phyloP scores from a whole-genome alignment of 1,139 yeast species.

The Blastobotrys aristatus region DNA sequence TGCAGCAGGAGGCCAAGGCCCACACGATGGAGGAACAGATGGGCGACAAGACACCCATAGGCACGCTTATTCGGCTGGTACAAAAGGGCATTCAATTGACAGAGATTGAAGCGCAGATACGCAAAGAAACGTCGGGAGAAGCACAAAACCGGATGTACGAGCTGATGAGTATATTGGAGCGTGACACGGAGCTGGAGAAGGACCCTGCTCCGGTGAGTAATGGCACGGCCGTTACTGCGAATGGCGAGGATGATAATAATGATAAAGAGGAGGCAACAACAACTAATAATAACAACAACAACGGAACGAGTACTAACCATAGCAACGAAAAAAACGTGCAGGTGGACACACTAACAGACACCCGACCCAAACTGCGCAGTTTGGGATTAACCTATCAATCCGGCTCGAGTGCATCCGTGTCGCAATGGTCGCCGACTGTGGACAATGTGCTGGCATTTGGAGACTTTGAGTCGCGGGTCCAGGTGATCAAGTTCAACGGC shows the following conservation, averaged over 20 bases:
- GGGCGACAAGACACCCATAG: slow-evolving; percentile 53
- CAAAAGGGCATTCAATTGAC: slow-evolving; percentile 80
- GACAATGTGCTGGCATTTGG: slow-evolving; percentile 23
- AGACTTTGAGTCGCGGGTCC: slow-evolving; percentile 13
- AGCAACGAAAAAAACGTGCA: slow-evolving; percentile 2
- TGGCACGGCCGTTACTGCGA: not conserved
- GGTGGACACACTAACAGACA: slow-evolving; percentile 1
- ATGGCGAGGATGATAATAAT: not conserved
- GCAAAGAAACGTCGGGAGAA: slow-evolving; percentile 31
- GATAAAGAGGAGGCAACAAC: slow-evolving; percentile 7
- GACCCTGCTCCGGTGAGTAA: slow-evolving; percentile 5
- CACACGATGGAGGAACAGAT: slow-evolving; percentile 51
- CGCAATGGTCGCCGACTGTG: slow-evolving; percentile 26
- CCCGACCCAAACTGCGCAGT: slow-evolving; percentile 9
- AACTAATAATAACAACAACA: not conserved
- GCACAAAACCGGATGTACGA: slow-evolving; percentile 31
- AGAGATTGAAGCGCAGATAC: slow-evolving; percentile 48
- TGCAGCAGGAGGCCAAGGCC: slow-evolving; percentile 69
- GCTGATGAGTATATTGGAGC: slow-evolving; percentile 37
- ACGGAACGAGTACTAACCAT: not conserved
- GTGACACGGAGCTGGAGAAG: slow-evolving; percentile 21
- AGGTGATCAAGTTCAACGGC: slow-evolving; percentile 12
- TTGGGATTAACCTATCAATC: slow-evolving; percentile 14
- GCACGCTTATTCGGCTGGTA: slow-evolving; percentile 71
- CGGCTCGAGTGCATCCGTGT: slow-evolving; percentile 19